phyloP scores from a whole-genome alignment of 768 basidiomycete genomes.

The Pisolithus tinctorius region DNA sequence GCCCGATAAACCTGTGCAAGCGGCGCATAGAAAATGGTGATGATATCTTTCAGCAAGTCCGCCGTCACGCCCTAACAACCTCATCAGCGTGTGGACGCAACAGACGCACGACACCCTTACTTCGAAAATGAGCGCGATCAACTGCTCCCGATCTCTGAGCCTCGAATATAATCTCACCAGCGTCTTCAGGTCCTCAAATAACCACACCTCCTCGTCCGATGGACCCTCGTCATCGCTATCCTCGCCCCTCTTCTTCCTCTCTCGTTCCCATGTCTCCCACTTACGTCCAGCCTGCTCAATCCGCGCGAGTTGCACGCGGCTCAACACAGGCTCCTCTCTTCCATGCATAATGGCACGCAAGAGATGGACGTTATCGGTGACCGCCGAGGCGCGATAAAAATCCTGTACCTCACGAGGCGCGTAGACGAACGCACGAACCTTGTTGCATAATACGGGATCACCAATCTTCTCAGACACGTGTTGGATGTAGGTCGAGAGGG shows the following conservation, averaged over 20 bases:
- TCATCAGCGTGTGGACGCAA: constrained; percentile 2
- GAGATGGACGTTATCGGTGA: constrained; percentile 63
- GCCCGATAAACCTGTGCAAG: constrained; percentile 96
- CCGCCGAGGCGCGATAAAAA: constrained; percentile 74
- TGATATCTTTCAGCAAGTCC: constrained; percentile 94
- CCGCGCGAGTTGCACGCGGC: constrained; percentile 72
- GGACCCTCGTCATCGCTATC: constrained; percentile 95
- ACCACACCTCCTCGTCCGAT: constrained; percentile 91
- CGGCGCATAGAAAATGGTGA: constrained; percentile 97
- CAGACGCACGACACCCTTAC: constrained; percentile 31
- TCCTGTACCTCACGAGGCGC: constrained; percentile 86
- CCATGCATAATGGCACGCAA: constrained; percentile 77
- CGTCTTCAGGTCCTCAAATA: constrained; percentile 86
- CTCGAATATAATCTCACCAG: constrained; percentile 73
- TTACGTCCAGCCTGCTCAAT: constrained; percentile 74
- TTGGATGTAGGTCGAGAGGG: constrained; percentile 81
- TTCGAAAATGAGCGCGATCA: constrained; percentile 94
- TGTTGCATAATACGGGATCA: constrained; percentile 81
- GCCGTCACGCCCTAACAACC: constrained; percentile 77
- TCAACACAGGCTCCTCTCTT: constrained; percentile 65
- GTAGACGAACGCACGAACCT: constrained; percentile 79
- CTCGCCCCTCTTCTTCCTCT: constrained; percentile 17
- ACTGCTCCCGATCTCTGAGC: constrained; percentile 81
- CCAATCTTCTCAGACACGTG: constrained; percentile 85
- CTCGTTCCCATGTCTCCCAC: constrained; percentile 66